Base-by-base conservation (phyloP, 441 rosid species). In the Macaranga tanarius region DNA sequence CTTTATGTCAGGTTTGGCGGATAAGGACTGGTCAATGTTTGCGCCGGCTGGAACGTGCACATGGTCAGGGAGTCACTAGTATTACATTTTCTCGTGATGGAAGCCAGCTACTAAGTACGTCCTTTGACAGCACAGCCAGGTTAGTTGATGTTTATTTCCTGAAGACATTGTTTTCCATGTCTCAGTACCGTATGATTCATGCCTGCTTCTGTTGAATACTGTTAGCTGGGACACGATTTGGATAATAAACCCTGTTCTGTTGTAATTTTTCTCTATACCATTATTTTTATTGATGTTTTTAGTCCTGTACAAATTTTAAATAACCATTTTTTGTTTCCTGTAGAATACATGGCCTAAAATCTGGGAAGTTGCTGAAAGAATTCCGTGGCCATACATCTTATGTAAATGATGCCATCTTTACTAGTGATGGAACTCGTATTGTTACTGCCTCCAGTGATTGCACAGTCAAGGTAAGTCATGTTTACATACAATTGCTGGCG, bases 11-110 rank as follows among this genome's bases (percentile, higher is more conserved):
- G 99, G 94, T 96, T 76, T 96, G 98, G 99, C 95, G 96, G 73
- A 88, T 87, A 77, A 91, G 99, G 79, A 94, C 97, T 56, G 97
- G 98, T 73, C 92, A 88, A 80, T 96, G 99, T 83, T 81, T 93
- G 83, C 93, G 97, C 31, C 96, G 97, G 72, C 88, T 94, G 73
- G 97, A 96, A 76, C 91, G 87, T 71, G 98, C 97, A 73, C 98
- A 96, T 86, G 84, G 92, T 78, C 92, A 91, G 74, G 98, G 99
- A 71, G 94, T 93, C 74, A 94, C 96, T 47, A 91, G 99, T 85
- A 86, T 96, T 74, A 72, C 84, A 75, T 96, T 96, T 79, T 96
- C 99, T 60, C 90, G 99, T 64, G 99, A 94, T 86, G 99, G 99
- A 76, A 94, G 89, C 77, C 99, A 96, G 81, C 82, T 96, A 71